Evolutionary conservation across 106 monocot genomes (phyloP).

Genomic region (Chionographis japonica): DNA sequence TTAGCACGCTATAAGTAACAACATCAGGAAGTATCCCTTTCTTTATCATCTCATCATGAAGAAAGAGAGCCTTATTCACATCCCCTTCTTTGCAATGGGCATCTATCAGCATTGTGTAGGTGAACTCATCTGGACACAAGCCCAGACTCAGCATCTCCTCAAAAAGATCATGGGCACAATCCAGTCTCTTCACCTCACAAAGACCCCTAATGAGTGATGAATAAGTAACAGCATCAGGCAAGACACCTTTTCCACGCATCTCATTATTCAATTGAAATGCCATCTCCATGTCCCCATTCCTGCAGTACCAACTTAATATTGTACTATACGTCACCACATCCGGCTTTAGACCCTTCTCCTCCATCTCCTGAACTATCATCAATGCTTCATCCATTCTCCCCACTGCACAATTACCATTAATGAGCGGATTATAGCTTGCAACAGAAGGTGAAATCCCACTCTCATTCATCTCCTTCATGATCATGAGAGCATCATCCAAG

Average conservation of each 20-base stretch:
- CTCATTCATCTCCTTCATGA: constrained; percentile 63
- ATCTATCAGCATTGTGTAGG: constrained; percentile 74
- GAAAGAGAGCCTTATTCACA: constrained; percentile 43
- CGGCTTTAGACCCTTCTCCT: constrained; percentile 38
- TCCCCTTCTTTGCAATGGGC: constrained; percentile 80
- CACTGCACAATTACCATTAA: constrained; percentile 65
- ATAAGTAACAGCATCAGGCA: constrained; percentile 59
- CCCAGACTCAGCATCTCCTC: constrained; percentile 54
- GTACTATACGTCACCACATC: constrained; percentile 74
- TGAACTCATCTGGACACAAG: constrained; percentile 49
- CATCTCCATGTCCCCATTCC: constrained; percentile 55
- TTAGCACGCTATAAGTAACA: constrained; percentile 87
- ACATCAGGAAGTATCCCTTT: constrained; percentile 73
- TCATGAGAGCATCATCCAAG: constrained; percentile 64
- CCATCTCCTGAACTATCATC: constrained; percentile 44
- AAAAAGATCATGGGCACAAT: constrained; percentile 47
- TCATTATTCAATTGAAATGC: constrained; percentile 56
- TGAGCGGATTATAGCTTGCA: constrained; percentile 66
- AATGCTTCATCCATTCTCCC: constrained; percentile 56
- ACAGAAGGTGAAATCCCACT: constrained; percentile 45
- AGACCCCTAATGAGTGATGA: constrained; percentile 77
- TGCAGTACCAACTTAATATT: constrained; percentile 49
- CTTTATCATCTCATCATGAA: constrained; percentile 81
- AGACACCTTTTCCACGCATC: constrained; percentile 54
- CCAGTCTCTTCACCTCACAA: constrained; percentile 55